A percentile compares a stretch with the other conserved stretches of the same genome.
Conservation (phyloP, 1,284 basidiomycete genomes). For the Cutaneotrichosporon curvatum region DNA sequence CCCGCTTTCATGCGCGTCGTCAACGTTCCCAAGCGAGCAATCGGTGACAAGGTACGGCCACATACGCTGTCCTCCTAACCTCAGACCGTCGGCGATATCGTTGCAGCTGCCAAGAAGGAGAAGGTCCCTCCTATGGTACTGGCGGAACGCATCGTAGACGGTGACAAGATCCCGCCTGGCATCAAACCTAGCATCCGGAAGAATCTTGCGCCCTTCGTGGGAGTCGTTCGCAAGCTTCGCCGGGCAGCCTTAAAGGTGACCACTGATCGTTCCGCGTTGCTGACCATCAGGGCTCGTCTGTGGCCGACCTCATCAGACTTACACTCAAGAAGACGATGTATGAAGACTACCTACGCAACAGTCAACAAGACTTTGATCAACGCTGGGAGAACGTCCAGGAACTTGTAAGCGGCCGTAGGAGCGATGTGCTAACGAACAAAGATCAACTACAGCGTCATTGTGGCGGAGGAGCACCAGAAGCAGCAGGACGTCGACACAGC, state of each 20-base stretch:
- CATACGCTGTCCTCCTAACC: conserved; percentile 6
- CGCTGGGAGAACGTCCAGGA: conserved; percentile 84
- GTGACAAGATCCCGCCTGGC: conserved; percentile 52
- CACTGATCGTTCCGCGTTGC: background rate
- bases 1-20: conserved; percentile 72
- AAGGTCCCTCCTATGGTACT: conserved; percentile 57
- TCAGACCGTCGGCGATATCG: conserved; percentile 60
- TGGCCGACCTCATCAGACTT: conserved; percentile 59
- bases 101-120: conserved; percentile 52
- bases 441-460: conserved; percentile 43
- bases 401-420: conserved; percentile 51
- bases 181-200: conserved; percentile 61
- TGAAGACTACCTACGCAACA: conserved; percentile 62
- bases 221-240: conserved; percentile 54
- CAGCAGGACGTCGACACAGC: conserved; percentile 16
- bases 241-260: conserved; percentile 55
- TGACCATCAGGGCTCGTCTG: conserved; percentile 52
- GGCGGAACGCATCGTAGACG: conserved; percentile 57
- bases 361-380: conserved; percentile 64
- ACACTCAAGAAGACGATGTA: conserved; percentile 60
- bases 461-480: conserved; percentile 33
- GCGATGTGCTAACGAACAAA: conserved; percentile 18
- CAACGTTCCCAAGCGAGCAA: conserved; percentile 65
- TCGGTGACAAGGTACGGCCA: conserved; percentile 68
- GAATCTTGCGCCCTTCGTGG: conserved; percentile 58